Conservation (phyloP, 2,329 filamentous ascomycete genomes). For the Aureobasidium sp. region DNA sequence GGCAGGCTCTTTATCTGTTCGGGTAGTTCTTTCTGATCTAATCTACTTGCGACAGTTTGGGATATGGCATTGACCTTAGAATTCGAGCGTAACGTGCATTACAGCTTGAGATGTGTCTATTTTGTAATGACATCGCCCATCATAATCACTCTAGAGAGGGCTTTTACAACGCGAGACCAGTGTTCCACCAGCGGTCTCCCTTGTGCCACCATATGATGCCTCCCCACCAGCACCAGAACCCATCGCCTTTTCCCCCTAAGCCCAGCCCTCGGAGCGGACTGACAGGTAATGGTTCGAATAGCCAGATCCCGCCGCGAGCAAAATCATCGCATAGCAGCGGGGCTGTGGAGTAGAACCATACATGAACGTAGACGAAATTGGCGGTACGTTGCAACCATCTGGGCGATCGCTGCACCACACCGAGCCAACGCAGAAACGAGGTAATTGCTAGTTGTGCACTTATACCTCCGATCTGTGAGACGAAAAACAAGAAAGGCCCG, state of each 20-base stretch:
- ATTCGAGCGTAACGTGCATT: background rate
- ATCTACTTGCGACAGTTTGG: constrained; percentile 12
- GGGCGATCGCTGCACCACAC: constrained; percentile 37
- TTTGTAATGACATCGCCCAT: background rate
- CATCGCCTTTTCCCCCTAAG: constrained; percentile 53
- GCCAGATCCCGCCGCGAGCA: constrained; percentile 64
- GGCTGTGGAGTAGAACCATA: constrained; percentile 64
- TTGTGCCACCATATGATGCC: constrained; percentile 51
- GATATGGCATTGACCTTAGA: background rate
- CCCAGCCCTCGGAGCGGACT: constrained; percentile 63
- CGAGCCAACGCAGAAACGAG: constrained; percentile 28
- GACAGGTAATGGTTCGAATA: constrained; percentile 74
- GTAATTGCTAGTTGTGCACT: constrained; percentile 48
- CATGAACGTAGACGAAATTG: constrained; percentile 56
- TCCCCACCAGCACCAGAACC: constrained; percentile 61
- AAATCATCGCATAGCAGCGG: constrained; percentile 69
- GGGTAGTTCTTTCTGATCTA: background rate
- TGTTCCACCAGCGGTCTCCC: constrained; percentile 59
- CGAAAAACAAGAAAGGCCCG: constrained; percentile 61
- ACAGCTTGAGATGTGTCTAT: background rate
- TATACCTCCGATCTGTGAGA: constrained; percentile 61
- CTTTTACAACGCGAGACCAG: constrained; percentile 40
- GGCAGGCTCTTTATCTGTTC: constrained; percentile 10
- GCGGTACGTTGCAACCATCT: constrained; percentile 40
- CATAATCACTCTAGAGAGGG: background rate